phyloP scores from a whole-genome alignment of 2,329 filamentous ascomycete genomes.

The Cladosporium sp. region DNA sequence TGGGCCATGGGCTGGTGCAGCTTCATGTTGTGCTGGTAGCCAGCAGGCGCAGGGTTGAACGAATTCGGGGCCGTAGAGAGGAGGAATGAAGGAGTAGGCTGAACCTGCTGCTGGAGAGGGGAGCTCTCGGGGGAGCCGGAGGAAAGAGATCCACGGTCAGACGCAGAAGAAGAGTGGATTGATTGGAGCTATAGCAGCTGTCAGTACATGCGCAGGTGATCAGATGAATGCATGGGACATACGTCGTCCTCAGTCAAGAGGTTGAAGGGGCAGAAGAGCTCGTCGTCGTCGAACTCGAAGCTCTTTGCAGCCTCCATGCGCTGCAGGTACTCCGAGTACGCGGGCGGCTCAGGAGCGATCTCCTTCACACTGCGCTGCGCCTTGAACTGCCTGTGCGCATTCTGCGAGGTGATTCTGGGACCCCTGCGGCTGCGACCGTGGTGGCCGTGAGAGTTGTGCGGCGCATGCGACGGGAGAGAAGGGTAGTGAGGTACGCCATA shows the following conservation, averaged over 20 bases:
- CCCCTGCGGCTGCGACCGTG: constrained; percentile 82
- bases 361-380: constrained; percentile 84
- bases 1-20: constrained; percentile 87
- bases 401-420: constrained; percentile 76
- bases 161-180: constrained; percentile 74
- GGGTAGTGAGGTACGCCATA: constrained; percentile 47
- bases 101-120: constrained; percentile 77
- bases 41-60: constrained; percentile 47
- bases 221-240: constrained; percentile 32
- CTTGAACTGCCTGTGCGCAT: constrained; percentile 74
- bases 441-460: constrained; percentile 64
- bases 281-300: constrained; percentile 92
- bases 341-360: constrained; percentile 65
- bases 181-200: constrained; percentile 66
- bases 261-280: constrained; percentile 85
- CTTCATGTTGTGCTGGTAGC: constrained; percentile 68
- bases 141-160: constrained; percentile 89
- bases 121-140: constrained; percentile 92
- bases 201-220: constrained; percentile 30
- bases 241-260: constrained; percentile 92
- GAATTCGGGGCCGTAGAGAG: constrained; percentile 58
- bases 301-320: constrained; percentile 89
- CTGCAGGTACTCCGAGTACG: constrained; percentile 72
- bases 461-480: constrained; percentile 50
- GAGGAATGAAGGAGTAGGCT: constrained; percentile 65